Evolutionary conservation across 208 protist species (phyloP).

Genomic region (Naegleria gruberi): DNA sequence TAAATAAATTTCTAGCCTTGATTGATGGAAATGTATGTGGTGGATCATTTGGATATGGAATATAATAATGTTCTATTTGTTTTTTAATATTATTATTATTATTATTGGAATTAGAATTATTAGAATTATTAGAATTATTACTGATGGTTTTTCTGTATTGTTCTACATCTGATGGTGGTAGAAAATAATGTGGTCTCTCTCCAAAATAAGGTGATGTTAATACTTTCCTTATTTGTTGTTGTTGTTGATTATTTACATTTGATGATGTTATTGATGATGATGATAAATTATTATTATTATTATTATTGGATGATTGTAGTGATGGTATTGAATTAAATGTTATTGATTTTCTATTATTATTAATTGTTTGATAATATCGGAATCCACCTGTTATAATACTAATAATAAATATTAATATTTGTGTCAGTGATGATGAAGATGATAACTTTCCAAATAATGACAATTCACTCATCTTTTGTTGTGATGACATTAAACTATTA

Average conservation of each 20-base stretch:
- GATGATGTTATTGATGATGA: not conserved
- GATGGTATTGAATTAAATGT: not conserved
- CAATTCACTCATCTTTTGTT: too few species aligned
- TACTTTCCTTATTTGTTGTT: not conserved
- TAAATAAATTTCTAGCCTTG: not conserved
- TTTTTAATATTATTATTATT: not conserved
- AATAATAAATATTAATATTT: not conserved
- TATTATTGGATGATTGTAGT: not conserved
- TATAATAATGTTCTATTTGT: not conserved
- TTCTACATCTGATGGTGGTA: not conserved
- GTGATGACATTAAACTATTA: too few species aligned
- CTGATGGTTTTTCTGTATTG: not conserved
- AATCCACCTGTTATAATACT: not conserved
- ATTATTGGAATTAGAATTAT: not conserved
- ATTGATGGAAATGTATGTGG: slow-evolving; percentile 18
- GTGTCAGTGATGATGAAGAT: not conserved
- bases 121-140: not conserved
- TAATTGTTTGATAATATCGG: not conserved
- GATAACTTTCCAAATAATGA: too few species aligned
- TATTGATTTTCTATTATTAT: not conserved
- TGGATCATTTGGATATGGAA: slow-evolving; percentile 21
- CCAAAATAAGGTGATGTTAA: slow-evolving; percentile 16
- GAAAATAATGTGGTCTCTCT: slow-evolving; percentile 18
- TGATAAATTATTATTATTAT: not conserved
- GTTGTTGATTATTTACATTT: not conserved